These are phyloP conservation scores for Yamadazyma sp. DNA, from an alignment of 805 yeast species.

Conservation along the genomic window DNA sequence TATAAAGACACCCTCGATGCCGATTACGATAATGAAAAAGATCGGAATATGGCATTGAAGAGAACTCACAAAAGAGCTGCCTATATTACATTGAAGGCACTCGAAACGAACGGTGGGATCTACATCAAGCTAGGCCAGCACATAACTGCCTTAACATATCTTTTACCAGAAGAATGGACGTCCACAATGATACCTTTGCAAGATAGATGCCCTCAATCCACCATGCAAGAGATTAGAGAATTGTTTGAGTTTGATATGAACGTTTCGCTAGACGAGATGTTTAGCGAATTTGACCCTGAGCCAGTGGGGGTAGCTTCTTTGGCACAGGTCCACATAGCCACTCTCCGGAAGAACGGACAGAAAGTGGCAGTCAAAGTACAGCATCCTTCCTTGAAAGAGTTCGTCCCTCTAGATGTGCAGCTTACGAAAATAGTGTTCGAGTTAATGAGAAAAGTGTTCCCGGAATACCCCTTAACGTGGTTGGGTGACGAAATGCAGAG, in stretches of 20 bases:
- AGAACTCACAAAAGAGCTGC: conserved; percentile 79
- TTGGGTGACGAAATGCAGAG: conserved; percentile 88
- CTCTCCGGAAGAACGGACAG: conserved; percentile 56
- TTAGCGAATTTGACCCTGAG: conserved; percentile 59
- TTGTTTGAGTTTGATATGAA: conserved; percentile 75
- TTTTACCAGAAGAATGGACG: conserved; percentile 94
- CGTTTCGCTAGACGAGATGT: conserved; percentile 55
- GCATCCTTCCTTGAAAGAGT: conserved; percentile 83
- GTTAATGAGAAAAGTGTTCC: conserved; percentile 75
- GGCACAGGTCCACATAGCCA: conserved; percentile 92
- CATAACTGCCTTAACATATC: conserved; percentile 84
- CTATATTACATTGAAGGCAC: conserved; percentile 68
- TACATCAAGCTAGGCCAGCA: conserved; percentile 96
- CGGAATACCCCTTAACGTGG: conserved; percentile 94
- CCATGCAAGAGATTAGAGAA: conserved; percentile 61
- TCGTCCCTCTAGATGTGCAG: conserved; percentile 86
- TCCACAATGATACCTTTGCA: conserved; percentile 90
- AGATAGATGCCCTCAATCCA: conserved; percentile 83
- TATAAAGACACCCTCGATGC: conserved; percentile 59
- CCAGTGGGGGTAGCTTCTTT: conserved; percentile 96
- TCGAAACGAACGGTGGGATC: conserved; percentile 86
- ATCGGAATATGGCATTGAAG: conserved; percentile 52
- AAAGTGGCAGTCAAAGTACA: conserved; percentile 93
- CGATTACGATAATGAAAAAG: conserved; percentile 41
- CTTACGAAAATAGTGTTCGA: conserved; percentile 75